A percentile compares a stretch with the other conserved stretches of the same genome.
These are phyloP conservation scores for Neurospora africana DNA, from an alignment of 495 filamentous ascomycete species.

Conservation along the genomic window DNA sequence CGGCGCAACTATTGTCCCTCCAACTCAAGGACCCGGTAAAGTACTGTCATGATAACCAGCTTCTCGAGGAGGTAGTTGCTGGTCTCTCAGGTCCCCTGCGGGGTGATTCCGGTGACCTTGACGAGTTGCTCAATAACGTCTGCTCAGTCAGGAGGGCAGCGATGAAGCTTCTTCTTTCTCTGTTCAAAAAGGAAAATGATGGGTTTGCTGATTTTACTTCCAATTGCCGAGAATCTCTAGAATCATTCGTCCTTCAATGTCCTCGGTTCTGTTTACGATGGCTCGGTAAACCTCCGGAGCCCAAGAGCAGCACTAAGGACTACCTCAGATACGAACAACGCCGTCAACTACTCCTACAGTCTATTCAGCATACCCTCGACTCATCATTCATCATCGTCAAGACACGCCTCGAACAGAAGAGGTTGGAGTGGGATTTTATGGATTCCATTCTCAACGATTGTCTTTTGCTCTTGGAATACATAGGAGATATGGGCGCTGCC, in stretches of 20 bases:
- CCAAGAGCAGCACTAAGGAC: slow-evolving; percentile 35
- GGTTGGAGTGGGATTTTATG: slow-evolving; percentile 37
- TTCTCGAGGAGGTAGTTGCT: slow-evolving; percentile 40
- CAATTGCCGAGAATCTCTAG: slow-evolving; percentile 18
- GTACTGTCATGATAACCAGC: slow-evolving; percentile 23
- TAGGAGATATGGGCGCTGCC: slow-evolving; percentile 22
- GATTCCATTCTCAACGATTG: slow-evolving; percentile 48
- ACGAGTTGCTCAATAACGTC: slow-evolving; percentile 57
- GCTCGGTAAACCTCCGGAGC: slow-evolving; percentile 41
- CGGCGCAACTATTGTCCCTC: slow-evolving; percentile 34
- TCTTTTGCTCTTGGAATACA: slow-evolving; percentile 36
- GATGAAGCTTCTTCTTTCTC: slow-evolving; percentile 37
- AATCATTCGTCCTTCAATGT: slow-evolving; percentile 40
- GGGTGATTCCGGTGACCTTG: slow-evolving; percentile 54
- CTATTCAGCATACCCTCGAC: slow-evolving; percentile 41
- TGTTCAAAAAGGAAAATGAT: slow-evolving; percentile 8
- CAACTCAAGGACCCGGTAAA: slow-evolving; percentile 27
- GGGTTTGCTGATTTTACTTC: neutral
- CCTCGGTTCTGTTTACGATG: slow-evolving; percentile 44
- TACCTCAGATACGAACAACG: slow-evolving; percentile 45
- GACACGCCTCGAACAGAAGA: slow-evolving; percentile 26
- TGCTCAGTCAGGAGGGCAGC: slow-evolving; percentile 51
- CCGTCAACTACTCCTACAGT: slow-evolving; percentile 35
- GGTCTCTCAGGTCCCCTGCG: slow-evolving; percentile 46
- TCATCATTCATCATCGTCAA: slow-evolving; percentile 44